A percentile compares a stretch with the other conserved stretches of the same genome.
These are phyloP conservation scores for Eucalyptus urophylla DNA, from an alignment of 345 rosid genomes.

Conservation along the genomic window DNA sequence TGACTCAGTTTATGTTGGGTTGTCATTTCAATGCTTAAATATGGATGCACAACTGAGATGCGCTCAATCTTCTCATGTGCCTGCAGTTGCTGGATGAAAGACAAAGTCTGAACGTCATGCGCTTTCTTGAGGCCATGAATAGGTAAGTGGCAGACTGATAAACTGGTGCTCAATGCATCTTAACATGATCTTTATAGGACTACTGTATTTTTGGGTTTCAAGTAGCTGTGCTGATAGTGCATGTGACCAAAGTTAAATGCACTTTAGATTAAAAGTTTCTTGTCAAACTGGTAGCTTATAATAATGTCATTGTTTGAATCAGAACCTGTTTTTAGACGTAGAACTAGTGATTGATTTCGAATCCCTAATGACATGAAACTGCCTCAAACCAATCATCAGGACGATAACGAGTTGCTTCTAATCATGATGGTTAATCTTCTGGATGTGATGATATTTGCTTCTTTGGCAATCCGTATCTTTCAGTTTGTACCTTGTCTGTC, in stretches of 20 bases:
- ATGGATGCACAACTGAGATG: not conserved
- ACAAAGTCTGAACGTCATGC: conserved; percentile 47
- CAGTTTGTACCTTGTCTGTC: not conserved
- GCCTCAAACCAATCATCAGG: not conserved
- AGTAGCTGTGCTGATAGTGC: not conserved
- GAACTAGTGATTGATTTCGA: not conserved
- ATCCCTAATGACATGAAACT: not conserved
- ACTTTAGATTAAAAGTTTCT: not conserved
- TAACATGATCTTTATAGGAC: not conserved
- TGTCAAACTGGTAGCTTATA: not conserved
- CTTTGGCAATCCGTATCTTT: not conserved
- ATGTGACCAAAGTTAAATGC: not conserved
- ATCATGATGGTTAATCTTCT: not conserved
- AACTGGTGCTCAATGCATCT: not conserved
- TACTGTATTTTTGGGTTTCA: not conserved
- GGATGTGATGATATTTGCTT: not conserved
- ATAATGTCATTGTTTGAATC: not conserved
- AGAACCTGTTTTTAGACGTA: not conserved
- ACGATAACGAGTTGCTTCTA: not conserved
- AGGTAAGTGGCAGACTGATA: conserved; percentile 7
- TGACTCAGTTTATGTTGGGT: not conserved
- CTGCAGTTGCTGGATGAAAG: conserved; percentile 52
- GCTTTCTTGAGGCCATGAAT: conserved; percentile 52
- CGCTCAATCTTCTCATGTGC: not conserved
- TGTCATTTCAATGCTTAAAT: not conserved